Evolutionary conservation across 352 stramenopile genomes (phyloP).

Genomic region (Halophytophthora polymorphica): DNA sequence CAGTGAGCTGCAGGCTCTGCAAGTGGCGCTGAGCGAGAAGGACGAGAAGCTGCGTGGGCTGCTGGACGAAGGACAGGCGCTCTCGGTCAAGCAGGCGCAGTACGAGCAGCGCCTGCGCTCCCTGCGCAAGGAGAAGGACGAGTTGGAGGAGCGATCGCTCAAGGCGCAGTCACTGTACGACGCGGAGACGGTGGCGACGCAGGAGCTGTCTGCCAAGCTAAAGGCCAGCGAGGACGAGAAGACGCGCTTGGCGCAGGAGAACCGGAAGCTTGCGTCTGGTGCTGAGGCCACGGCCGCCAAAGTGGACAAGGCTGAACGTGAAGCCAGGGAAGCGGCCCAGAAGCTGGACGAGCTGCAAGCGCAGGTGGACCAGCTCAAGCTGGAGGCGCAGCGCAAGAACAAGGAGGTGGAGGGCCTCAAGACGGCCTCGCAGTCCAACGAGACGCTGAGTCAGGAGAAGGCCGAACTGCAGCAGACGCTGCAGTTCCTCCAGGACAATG

Average conservation of each 20-base stretch:
- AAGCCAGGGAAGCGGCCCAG: conserved; percentile 11
- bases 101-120: conserved; percentile 64
- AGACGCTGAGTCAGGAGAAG: conserved; percentile 47
- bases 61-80: conserved; percentile 67
- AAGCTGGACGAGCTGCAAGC: conserved; percentile 22
- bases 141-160: conserved; percentile 55
- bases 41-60: conserved; percentile 66
- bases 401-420: conserved; percentile 40
- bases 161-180: conserved; percentile 60
- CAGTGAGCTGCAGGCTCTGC: conserved; percentile 53
- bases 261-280: conserved; percentile 25
- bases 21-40: conserved; percentile 67
- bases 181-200: conserved; percentile 36
- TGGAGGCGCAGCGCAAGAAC: conserved; percentile 31
- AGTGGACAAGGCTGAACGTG: conserved; percentile 31
- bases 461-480: conserved; percentile 60
- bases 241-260: conserved; percentile 35
- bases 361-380: conserved; percentile 26
- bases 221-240: conserved; percentile 54
- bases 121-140: conserved; percentile 77
- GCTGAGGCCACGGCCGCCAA: conserved; percentile 23
- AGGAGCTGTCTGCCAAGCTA: conserved; percentile 43
- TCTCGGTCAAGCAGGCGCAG: conserved; percentile 78
- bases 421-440: conserved; percentile 44
- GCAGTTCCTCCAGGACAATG: conserved; percentile 53